Conservation (phyloP, 2,329 filamentous ascomycete species). For the Penicillium sp. region DNA sequence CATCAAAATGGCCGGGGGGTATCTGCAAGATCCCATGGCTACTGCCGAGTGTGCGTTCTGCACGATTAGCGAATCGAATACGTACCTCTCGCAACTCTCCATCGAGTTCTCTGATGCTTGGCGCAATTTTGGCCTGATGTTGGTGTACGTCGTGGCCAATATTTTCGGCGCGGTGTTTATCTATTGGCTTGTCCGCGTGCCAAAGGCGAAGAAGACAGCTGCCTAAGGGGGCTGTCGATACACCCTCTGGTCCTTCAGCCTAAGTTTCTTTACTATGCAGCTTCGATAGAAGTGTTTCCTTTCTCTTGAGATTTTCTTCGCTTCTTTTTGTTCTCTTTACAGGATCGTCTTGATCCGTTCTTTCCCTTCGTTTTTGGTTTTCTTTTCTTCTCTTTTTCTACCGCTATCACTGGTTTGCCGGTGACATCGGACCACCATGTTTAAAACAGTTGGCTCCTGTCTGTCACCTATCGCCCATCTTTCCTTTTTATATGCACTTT, state of each 20-base stretch:
- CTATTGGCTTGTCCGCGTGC: constrained; percentile 16
- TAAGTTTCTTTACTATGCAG: background rate
- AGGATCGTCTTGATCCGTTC: background rate
- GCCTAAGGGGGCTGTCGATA: background rate
- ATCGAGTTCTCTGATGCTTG: constrained; percentile 5
- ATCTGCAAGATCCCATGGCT: constrained; percentile 1
- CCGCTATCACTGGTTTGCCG: background rate
- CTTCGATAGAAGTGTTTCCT: background rate
- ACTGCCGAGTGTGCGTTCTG: constrained; percentile 8
- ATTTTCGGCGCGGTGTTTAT: constrained; percentile 7
- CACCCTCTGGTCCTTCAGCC: background rate
- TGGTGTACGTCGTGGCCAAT: constrained; percentile 13
- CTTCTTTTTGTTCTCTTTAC: background rate
- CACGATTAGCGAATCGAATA: constrained; percentile 2
- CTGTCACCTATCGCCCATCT: background rate
- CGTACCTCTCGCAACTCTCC: constrained; percentile 1
- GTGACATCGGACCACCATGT: background rate
- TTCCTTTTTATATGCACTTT: background rate
- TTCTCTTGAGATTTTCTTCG: background rate
- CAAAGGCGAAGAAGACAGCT: constrained; percentile 6
- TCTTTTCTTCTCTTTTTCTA: background rate
- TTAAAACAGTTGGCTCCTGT: background rate
- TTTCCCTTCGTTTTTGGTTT: background rate
- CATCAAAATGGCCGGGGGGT: background rate
- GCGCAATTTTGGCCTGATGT: constrained; percentile 18